Evolutionary conservation across 768 basidiomycete species (phyloP).

Genomic region (Amanita jacksonii): DNA sequence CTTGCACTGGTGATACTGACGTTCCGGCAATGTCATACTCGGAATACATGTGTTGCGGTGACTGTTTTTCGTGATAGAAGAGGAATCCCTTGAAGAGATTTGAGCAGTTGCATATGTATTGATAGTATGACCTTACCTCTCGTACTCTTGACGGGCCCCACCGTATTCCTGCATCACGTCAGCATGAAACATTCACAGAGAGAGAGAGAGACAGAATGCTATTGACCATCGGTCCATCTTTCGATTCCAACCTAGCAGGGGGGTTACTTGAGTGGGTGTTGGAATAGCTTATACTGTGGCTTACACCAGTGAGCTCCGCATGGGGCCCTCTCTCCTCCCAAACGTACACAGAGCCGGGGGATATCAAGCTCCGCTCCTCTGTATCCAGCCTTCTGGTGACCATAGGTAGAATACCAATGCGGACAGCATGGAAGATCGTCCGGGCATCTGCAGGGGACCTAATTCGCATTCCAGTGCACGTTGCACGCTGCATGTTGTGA

Average conservation of each 20-base stretch:
- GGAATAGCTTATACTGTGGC: constrained; percentile 13
- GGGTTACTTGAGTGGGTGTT: constrained; percentile 7
- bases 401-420: constrained; percentile 60
- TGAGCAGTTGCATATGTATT: constrained; percentile 1
- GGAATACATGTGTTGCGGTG: constrained; percentile 36
- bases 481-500: constrained; percentile 37
- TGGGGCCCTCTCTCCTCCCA: constrained; percentile 79
- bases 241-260: constrained; percentile 59
- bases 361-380: constrained; percentile 62
- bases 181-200: too few species aligned
- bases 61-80: constrained; percentile 71
- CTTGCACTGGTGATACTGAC: constrained; percentile 13
- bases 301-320: constrained; percentile 63
- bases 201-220: too few species aligned
- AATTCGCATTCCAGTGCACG: constrained; percentile 40
- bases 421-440: constrained; percentile 68
- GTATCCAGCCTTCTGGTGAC: constrained; percentile 68
- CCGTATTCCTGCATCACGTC: constrained; percentile 35
- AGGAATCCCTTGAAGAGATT: constrained; percentile 52
- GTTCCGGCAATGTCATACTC: constrained; percentile 30
- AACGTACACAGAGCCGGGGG: constrained; percentile 72
- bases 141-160: constrained; percentile 79
- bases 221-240: constrained; percentile 68
- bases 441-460: constrained; percentile 44
- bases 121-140: constrained; percentile 37